Percentiles rank a stretch among this genome's conserved stretches.
phyloP scores from a whole-genome alignment of 805 yeast genomes.

The Suhomyces pyralidae region DNA sequence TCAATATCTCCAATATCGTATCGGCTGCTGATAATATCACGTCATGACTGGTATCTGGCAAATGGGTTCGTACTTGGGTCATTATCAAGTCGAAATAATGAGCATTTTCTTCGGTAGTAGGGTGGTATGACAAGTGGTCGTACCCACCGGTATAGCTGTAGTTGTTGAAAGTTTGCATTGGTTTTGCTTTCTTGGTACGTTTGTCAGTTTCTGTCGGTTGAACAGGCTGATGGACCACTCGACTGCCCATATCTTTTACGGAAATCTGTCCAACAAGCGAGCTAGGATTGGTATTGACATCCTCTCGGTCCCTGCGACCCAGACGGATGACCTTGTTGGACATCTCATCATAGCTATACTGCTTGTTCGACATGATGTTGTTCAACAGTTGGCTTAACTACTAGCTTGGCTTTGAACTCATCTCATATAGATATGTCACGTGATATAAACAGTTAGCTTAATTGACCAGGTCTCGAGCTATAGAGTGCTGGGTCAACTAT shows the following conservation, averaged over 20 bases:
- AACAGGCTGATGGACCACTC: conserved; percentile 18
- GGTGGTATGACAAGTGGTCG: conserved; percentile 59
- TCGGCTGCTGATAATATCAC: conserved; percentile 72
- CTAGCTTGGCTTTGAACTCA: neutral
- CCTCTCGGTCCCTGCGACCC: conserved; percentile 36
- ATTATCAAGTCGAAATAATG: conserved; percentile 55
- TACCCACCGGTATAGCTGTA: conserved; percentile 17
- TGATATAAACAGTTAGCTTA: neutral
- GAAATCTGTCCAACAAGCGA: conserved; percentile 70
- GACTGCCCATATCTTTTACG: conserved; percentile 66
- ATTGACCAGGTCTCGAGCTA: neutral
- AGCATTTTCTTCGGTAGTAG: conserved; percentile 53
- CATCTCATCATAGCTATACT: conserved; percentile 68
- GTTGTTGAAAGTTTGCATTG: conserved; percentile 9
- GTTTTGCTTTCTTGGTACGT: neutral
- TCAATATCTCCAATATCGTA: conserved; percentile 53
- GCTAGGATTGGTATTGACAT: conserved; percentile 61
- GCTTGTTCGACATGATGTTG: conserved; percentile 11
- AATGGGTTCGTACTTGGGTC: conserved; percentile 55
- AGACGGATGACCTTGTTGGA: conserved; percentile 63
- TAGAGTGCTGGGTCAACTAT: neutral
- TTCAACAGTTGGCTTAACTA: neutral
- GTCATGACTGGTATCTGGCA: conserved; percentile 73
- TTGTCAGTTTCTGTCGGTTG: neutral
- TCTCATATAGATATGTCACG: neutral